These are phyloP conservation scores for Cladosporium phlei DNA, from an alignment of 2,329 filamentous ascomycete species.

Conservation along the genomic window DNA sequence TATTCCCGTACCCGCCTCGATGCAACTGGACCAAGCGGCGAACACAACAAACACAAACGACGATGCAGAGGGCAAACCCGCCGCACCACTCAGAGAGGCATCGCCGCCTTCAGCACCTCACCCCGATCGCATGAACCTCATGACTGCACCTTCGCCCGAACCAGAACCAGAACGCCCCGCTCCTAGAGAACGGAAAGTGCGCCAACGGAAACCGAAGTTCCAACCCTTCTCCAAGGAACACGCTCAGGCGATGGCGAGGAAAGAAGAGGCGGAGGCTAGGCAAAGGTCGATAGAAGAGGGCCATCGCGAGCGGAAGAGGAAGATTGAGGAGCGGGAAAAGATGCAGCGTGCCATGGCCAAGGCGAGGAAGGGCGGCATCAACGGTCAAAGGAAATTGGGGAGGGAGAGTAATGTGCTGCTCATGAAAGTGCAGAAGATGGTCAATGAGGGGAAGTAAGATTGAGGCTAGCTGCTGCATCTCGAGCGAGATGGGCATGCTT, in stretches of 20 bases:
- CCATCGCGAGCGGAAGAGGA: conserved; percentile 51
- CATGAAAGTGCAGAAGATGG: conserved; percentile 70
- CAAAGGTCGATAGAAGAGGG: conserved; percentile 58
- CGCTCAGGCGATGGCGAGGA: conserved; percentile 36
- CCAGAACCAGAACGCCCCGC: conserved; percentile 16
- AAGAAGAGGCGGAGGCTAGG: conserved; percentile 61
- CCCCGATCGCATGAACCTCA: conserved; percentile 31
- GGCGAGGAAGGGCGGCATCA: conserved; percentile 55
- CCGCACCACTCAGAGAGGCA: neutral
- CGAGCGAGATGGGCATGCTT: no score
- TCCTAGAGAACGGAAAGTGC: conserved; percentile 22
- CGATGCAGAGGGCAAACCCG: neutral
- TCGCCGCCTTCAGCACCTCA: conserved; percentile 44
- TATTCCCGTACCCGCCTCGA: conserved; percentile 30
- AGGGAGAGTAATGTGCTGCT: conserved; percentile 73
- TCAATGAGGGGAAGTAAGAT: conserved; percentile 38
- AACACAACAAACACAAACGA: neutral
- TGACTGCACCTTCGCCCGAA: conserved; percentile 16
- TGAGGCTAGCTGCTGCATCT: no score
- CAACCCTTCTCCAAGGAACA: conserved; percentile 12
- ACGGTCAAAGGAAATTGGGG: conserved; percentile 74
- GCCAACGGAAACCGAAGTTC: conserved; percentile 13
- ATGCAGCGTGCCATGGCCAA: conserved; percentile 63
- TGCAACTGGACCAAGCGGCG: conserved; percentile 16
- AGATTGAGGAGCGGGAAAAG: conserved; percentile 61